Percentiles rank a stretch among this genome's conserved stretches.
Evolutionary conservation across 805 yeast species (phyloP).

Genomic region (Lipomyces sp.): DNA sequence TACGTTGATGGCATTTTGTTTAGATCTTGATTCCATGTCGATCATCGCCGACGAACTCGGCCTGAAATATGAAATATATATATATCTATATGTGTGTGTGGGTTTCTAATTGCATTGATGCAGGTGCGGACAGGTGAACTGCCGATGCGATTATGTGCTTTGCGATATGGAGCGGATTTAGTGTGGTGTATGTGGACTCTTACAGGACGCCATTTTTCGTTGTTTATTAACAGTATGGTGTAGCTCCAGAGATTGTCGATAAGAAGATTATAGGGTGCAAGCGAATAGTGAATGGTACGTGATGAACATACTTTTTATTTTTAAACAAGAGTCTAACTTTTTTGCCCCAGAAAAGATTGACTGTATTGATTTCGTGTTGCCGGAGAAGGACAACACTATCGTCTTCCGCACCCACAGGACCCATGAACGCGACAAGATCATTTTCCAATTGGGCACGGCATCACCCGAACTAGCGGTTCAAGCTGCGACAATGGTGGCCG

Average conservation of each 20-base stretch:
- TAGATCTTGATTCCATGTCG: too few species aligned
- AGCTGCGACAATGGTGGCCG: conserved; percentile 80
- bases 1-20: conserved; percentile 20
- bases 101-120: background rate
- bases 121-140: conserved; percentile 88
- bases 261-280: conserved; percentile 75
- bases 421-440: conserved; percentile 65
- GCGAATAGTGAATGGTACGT: conserved; percentile 60
- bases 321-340: background rate
- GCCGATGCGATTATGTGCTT: conserved; percentile 80
- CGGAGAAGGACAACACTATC: conserved; percentile 49
- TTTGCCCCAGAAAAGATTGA: conserved; percentile 18
- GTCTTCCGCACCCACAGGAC: conserved; percentile 75
- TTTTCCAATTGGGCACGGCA: conserved; percentile 91
- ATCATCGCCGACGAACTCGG: too few species aligned
- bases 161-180: conserved; percentile 86
- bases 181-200: conserved; percentile 69
- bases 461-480: conserved; percentile 81
- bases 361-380: conserved; percentile 44
- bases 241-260: conserved; percentile 86
- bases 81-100: background rate
- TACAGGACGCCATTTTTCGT: too few species aligned
- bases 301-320: conserved; percentile 38
- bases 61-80: too few species aligned
- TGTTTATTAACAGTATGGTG: conserved; percentile 24